phyloP scores from a whole-genome alignment of 495 filamentous ascomycete species.

The Lepraria neglecta region DNA sequence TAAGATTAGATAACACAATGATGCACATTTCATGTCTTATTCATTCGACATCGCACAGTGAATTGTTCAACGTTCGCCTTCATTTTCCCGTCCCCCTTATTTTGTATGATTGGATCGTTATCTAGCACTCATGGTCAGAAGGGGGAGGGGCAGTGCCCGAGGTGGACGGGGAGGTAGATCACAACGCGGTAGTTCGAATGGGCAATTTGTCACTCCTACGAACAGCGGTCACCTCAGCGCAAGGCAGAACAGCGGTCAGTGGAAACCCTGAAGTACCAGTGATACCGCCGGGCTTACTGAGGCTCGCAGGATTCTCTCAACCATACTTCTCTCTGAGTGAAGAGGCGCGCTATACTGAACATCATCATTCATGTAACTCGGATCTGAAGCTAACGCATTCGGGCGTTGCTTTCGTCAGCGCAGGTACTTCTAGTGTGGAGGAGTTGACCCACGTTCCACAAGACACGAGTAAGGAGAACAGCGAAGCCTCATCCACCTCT shows the following conservation, averaged over 20 bases:
- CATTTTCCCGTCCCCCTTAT: neutral
- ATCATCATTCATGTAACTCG: slow-evolving; percentile 41
- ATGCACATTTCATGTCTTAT: neutral
- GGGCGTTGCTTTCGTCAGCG: slow-evolving; percentile 69
- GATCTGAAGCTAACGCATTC: slow-evolving; percentile 43
- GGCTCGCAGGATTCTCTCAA: neutral
- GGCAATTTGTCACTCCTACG: neutral
- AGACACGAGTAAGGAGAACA: neutral
- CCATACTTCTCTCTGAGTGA: slow-evolving; percentile 56
- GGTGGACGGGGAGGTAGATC: slow-evolving; percentile 13
- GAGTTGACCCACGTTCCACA: slow-evolving; percentile 21
- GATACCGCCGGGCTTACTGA: slow-evolving; percentile 1
- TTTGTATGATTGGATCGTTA: neutral
- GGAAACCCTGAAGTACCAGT: neutral
- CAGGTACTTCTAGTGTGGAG: slow-evolving; percentile 50
- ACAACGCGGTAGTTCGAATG: neutral
- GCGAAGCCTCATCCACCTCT: neutral
- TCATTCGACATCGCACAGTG: neutral
- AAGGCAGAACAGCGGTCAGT: slow-evolving; percentile 6
- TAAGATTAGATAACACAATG: slow-evolving; percentile 15
- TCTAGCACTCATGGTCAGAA: slow-evolving; percentile 6
- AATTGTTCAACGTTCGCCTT: neutral
- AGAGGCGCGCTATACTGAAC: slow-evolving; percentile 71
- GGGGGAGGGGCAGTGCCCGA: slow-evolving; percentile 20
- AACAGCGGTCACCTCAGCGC: slow-evolving; percentile 7